These are phyloP conservation scores for Aspergillus brunneoviolaceus DNA, from an alignment of 2,329 filamentous ascomycete genomes.

Conservation along the genomic window DNA sequence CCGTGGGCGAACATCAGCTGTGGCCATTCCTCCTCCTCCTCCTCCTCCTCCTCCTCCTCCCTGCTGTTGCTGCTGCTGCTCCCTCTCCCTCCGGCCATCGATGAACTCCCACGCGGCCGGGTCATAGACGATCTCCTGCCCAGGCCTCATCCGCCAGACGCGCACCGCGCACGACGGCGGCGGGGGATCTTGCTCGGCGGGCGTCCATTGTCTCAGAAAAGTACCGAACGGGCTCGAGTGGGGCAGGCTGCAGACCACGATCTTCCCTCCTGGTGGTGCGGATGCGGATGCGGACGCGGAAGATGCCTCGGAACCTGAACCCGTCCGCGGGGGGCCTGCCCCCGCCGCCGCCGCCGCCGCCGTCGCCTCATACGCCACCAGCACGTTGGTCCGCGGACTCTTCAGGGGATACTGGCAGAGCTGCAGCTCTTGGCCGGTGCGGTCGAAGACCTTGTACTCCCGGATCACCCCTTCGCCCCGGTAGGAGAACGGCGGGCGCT, in stretches of 20 bases:
- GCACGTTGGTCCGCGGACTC: constrained; percentile 4
- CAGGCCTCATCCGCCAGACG: not conserved
- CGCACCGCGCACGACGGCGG: constrained; percentile 11
- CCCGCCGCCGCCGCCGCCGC: not conserved
- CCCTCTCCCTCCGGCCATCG: too few species aligned
- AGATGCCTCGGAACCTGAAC: too few species aligned
- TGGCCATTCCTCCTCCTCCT: too few species aligned
- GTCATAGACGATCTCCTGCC: constrained; percentile 3
- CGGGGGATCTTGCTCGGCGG: constrained; percentile 6
- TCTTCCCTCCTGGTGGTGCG: too few species aligned
- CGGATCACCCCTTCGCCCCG: not conserved
- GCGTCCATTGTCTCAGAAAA: constrained; percentile 16
- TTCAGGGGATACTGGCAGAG: not conserved
- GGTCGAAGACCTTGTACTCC: not conserved
- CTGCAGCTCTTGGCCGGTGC: not conserved
- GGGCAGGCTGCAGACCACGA: constrained; percentile 8
- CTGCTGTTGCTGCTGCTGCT: too few species aligned
- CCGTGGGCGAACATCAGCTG: too few species aligned
- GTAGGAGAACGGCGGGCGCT: not conserved
- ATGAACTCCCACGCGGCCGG: constrained; percentile 4
- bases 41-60: too few species aligned
- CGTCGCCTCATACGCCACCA: constrained; percentile 9
- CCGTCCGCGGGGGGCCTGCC: too few species aligned
- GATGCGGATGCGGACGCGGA: too few species aligned
- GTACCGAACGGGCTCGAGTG: not conserved